Percentiles rank a stretch among this genome's conserved stretches.
These are phyloP conservation scores for Malania oleifera DNA, from an alignment of 164 flowering plant genomes.

Conservation along the genomic window DNA sequence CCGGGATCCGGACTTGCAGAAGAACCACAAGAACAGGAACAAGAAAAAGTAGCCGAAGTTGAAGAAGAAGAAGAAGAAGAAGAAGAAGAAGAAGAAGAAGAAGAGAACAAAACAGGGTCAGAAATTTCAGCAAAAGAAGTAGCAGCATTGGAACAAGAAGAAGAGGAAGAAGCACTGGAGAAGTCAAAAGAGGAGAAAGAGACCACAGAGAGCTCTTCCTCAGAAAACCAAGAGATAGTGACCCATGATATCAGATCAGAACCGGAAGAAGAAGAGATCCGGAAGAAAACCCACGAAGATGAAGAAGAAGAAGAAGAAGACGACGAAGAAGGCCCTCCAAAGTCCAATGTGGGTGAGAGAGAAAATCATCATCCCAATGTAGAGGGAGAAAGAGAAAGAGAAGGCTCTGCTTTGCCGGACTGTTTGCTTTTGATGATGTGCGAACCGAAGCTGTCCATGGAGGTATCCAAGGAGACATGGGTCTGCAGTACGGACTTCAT, in stretches of 20 bases:
- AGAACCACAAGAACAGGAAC: conserved; percentile 17
- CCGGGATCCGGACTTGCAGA: conserved; percentile 1
- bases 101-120: too few species aligned
- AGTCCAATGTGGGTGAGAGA: conserved; percentile 13
- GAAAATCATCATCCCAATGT: not conserved
- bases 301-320: not conserved
- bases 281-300: not conserved
- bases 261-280: conserved; percentile 7
- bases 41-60: conserved; percentile 3
- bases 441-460: conserved; percentile 97
- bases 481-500: conserved; percentile 84
- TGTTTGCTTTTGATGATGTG: conserved; percentile 91
- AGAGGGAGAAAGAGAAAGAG: conserved; percentile 6
- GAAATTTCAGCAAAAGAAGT: not conserved
- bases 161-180: conserved; percentile 5
- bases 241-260: conserved; percentile 10
- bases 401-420: conserved; percentile 43
- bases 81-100: conserved; percentile 1
- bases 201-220: not conserved
- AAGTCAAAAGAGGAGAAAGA: conserved; percentile 5
- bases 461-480: conserved; percentile 96
- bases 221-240: conserved; percentile 9
- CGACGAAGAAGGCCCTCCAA: not conserved
- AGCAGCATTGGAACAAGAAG: conserved; percentile 6
- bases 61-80: conserved; percentile 3